These are phyloP conservation scores for Tephrocybe sp. DNA, from an alignment of 768 basidiomycete genomes.

Conservation along the genomic window DNA sequence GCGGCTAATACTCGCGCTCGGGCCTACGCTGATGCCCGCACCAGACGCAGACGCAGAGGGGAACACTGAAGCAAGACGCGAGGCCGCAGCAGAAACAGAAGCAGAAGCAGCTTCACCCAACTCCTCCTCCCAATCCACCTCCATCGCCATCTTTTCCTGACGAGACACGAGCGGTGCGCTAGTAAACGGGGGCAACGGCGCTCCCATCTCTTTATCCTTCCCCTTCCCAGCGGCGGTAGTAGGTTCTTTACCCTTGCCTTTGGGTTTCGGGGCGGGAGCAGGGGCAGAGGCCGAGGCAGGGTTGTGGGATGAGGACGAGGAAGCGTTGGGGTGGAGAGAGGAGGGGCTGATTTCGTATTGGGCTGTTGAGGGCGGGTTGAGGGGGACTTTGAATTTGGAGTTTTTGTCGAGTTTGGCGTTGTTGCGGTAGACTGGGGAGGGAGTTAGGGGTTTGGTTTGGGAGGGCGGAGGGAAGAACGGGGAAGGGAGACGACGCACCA, in stretches of 20 bases:
- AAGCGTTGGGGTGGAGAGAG: no score
- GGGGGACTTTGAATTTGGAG: slow-evolving; percentile 35
- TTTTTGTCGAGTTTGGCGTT: slow-evolving; percentile 61
- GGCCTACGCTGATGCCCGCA: slow-evolving; percentile 18
- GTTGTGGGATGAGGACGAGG: no score
- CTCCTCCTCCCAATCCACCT: slow-evolving; percentile 28
- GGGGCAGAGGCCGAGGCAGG: slow-evolving; percentile 22
- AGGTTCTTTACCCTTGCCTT: slow-evolving; percentile 31
- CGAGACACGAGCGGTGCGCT: slow-evolving; percentile 23
- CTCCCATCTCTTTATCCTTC: slow-evolving; percentile 25
- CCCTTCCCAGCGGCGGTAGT: slow-evolving; percentile 32
- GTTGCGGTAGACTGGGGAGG: slow-evolving; percentile 60
- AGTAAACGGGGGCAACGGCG: slow-evolving; percentile 33
- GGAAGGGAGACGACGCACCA: slow-evolving; percentile 36
- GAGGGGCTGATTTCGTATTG: no score
- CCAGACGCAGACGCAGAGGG: not conserved
- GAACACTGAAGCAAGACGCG: no score
- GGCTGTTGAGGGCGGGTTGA: slow-evolving; percentile 5
- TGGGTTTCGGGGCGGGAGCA: slow-evolving; percentile 17
- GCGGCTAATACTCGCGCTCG: not conserved
- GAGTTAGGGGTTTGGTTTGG: not conserved
- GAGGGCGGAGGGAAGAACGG: not conserved
- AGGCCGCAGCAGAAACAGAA: slow-evolving; percentile 18
- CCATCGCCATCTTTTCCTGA: slow-evolving; percentile 32
- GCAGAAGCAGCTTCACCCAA: slow-evolving; percentile 26